Percentiles rank a stretch among this genome's conserved stretches.
phyloP scores from a whole-genome alignment of 768 basidiomycete species.

The Daedalea quercina region DNA sequence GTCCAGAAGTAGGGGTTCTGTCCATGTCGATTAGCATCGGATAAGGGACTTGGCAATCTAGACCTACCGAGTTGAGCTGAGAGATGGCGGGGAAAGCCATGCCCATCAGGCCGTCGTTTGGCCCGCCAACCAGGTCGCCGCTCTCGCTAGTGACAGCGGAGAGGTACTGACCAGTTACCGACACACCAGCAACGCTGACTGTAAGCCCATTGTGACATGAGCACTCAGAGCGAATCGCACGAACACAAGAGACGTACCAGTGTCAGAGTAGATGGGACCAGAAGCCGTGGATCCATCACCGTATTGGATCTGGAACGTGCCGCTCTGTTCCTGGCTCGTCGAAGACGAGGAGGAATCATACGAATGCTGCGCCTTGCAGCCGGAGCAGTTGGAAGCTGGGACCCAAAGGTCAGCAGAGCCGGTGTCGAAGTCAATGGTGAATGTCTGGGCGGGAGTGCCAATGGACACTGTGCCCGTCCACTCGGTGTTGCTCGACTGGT shows the following conservation, averaged over 20 bases:
- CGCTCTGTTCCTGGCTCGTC: constrained; percentile 13
- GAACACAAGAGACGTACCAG: constrained; percentile 7
- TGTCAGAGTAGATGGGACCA: constrained; percentile 27
- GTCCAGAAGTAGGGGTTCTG: constrained; percentile 20
- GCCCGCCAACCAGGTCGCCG: not conserved
- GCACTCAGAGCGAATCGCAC: no score
- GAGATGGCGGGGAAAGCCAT: constrained; percentile 21
- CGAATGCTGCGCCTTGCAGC: constrained; percentile 9
- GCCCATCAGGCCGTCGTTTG: constrained; percentile 18
- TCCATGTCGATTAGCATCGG: no score
- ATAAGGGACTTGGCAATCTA: not conserved
- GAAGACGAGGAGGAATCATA: constrained; percentile 17
- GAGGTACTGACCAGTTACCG: constrained; percentile 10
- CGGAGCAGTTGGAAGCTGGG: constrained; percentile 13
- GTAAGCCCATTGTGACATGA: not conserved
- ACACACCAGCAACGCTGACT: constrained; percentile 23
- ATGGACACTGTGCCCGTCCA: constrained; percentile 9
- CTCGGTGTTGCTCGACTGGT: constrained; percentile 2
- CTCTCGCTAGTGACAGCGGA: constrained; percentile 7
- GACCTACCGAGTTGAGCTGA: constrained; percentile 4
- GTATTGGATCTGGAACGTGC: constrained; percentile 25
- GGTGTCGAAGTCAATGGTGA: constrained; percentile 14
- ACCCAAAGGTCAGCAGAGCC: constrained; percentile 22
- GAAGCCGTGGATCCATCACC: constrained; percentile 26
- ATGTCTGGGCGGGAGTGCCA: constrained; percentile 10